Conservation (phyloP, 169 alveolate genomes). For the Fabrea salina region DNA sequence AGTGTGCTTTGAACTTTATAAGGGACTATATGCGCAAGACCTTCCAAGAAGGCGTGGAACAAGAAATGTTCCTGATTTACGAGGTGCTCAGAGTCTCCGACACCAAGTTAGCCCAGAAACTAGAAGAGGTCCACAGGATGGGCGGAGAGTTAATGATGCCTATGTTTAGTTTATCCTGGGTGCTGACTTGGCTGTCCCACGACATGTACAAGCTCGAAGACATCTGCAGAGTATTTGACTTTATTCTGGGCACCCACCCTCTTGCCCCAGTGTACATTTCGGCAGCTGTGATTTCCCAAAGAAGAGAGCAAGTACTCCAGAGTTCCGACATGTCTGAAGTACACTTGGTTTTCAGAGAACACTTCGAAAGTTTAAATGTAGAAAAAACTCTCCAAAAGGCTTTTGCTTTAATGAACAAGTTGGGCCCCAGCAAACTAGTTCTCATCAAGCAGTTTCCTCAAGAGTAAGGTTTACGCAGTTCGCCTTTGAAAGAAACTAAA, state of each 20-base stretch:
- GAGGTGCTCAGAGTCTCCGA: constrained; percentile 26
- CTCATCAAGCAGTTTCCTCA: background rate
- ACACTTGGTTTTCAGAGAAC: background rate
- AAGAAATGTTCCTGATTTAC: constrained; percentile 29
- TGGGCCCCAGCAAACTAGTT: constrained; percentile 3
- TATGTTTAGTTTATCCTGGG: constrained; percentile 71
- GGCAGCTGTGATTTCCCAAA: constrained; percentile 22
- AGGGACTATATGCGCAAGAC: constrained; percentile 42
- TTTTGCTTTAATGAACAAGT: background rate
- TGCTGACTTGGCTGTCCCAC: constrained; percentile 73
- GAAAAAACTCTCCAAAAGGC: background rate
- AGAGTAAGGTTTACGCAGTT: constrained; percentile 23
- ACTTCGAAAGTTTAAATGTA: background rate
- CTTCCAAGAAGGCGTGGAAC: constrained; percentile 47
- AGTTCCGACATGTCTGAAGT: background rate
- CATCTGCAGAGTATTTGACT: constrained; percentile 38
- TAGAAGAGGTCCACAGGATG: background rate
- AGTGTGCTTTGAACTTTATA: constrained; percentile 19
- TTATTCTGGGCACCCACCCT: constrained; percentile 46
- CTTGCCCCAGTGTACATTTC: constrained; percentile 35
- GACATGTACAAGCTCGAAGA: constrained; percentile 38
- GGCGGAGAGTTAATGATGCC: constrained; percentile 40
- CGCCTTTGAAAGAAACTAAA: too few relatives aligned
- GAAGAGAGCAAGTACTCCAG: background rate
- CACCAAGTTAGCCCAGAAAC: background rate